Percentiles rank a stretch among this genome's conserved stretches.
These are phyloP conservation scores for Filosporella fistucella DNA, from an alignment of 495 filamentous ascomycete species.

Conservation along the genomic window DNA sequence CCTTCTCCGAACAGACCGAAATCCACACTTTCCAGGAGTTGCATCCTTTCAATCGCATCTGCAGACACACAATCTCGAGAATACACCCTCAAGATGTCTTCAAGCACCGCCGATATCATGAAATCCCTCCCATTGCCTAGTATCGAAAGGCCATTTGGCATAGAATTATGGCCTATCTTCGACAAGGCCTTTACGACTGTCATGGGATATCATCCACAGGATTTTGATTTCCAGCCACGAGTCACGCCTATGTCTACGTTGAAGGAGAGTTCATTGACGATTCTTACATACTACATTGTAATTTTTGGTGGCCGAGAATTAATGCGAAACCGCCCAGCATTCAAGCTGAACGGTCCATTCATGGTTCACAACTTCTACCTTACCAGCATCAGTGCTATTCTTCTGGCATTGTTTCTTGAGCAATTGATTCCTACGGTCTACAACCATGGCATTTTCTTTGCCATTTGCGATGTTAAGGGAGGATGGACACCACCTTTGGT, in stretches of 20 bases:
- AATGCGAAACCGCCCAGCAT: conserved; percentile 65
- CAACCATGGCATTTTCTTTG: conserved; percentile 64
- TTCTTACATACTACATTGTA: conserved; percentile 67
- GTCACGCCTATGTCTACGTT: conserved; percentile 68
- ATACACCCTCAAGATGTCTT: conserved; percentile 16
- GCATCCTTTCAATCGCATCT: neutral
- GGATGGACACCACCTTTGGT: conserved; percentile 79
- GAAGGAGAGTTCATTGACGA: conserved; percentile 56
- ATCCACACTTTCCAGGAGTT: neutral
- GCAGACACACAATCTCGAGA: conserved; percentile 5
- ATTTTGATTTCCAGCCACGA: conserved; percentile 65
- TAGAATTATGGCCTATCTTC: conserved; percentile 93
- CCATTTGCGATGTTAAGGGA: conserved; percentile 64
- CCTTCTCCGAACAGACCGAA: conserved; percentile 8
- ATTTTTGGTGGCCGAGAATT: conserved; percentile 71
- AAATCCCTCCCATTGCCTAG: conserved; percentile 69
- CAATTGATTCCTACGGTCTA: conserved; percentile 65
- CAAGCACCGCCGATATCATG: conserved; percentile 51
- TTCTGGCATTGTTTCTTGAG: conserved; percentile 69
- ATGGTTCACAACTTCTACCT: conserved; percentile 79
- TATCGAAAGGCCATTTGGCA: conserved; percentile 87
- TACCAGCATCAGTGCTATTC: conserved; percentile 61
- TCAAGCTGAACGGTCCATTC: conserved; percentile 65
- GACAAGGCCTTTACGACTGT: conserved; percentile 71
- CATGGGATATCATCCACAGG: conserved; percentile 65